A percentile compares a stretch with the other conserved stretches of the same genome.
These are phyloP conservation scores for Morella rubra DNA, from an alignment of 306 rosid genomes.

Conservation along the genomic window DNA sequence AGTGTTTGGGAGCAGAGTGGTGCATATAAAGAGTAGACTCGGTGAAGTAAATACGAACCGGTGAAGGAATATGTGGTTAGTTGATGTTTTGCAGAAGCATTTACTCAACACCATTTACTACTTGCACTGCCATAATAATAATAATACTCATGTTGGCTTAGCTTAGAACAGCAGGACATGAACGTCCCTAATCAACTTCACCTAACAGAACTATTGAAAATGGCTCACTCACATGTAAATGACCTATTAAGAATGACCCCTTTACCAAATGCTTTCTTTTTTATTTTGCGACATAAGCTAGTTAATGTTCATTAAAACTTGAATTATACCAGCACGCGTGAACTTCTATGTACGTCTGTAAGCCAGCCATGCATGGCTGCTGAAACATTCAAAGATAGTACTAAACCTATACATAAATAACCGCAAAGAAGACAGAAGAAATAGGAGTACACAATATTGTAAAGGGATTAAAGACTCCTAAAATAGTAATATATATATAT, in stretches of 20 bases:
- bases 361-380: too few relatives aligned
- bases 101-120: conserved; percentile 56
- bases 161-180: conserved; percentile 16
- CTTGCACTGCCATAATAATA: conserved; percentile 22
- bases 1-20: conserved; percentile 32
- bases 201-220: neutral
- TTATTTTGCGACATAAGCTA: too few relatives aligned
- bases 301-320: too few relatives aligned
- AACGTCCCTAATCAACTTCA: conserved; percentile 2
- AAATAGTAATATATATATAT: too few relatives aligned
- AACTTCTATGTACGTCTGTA: too few relatives aligned
- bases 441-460: too few relatives aligned
- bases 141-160: conserved; percentile 23
- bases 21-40: conserved; percentile 48
- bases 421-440: too few relatives aligned
- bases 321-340: too few relatives aligned
- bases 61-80: conserved; percentile 68
- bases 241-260: neutral
- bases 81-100: conserved; percentile 70
- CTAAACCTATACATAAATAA: too few relatives aligned
- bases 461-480: too few relatives aligned
- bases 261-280: neutral
- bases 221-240: too few relatives aligned
- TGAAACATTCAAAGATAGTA: too few relatives aligned
- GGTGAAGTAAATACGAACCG: conserved; percentile 71